Evolutionary conservation across 1,139 yeast species (phyloP).

Genomic region (Pichia sp.): DNA sequence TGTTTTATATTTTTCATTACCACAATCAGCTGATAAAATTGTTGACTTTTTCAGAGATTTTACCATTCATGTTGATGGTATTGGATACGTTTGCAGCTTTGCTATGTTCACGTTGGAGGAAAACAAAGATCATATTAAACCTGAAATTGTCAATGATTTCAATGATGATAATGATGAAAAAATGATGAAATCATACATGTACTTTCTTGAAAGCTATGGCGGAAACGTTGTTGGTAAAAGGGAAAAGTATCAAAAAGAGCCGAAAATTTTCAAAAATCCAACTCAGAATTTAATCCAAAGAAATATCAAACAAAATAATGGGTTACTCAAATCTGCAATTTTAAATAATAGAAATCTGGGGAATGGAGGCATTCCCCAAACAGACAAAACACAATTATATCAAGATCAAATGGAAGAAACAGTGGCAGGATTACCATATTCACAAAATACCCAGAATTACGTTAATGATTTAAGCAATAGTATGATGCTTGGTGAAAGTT

Average conservation of each 20-base stretch:
- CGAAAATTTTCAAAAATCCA: constrained; percentile 13
- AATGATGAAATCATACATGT: constrained; percentile 85
- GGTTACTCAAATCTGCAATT: constrained; percentile 20
- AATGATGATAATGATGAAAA: constrained; percentile 64
- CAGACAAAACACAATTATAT: constrained; percentile 1
- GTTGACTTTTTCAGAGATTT: constrained; percentile 88
- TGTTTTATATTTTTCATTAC: constrained; percentile 76
- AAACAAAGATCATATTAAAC: constrained; percentile 36
- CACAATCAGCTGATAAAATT: constrained; percentile 64
- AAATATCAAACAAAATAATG: constrained; percentile 10
- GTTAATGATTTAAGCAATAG: constrained; percentile 25
- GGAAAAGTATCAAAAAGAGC: not conserved
- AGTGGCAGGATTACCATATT: constrained; percentile 23
- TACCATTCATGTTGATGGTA: constrained; percentile 85
- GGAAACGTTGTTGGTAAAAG: too few species aligned
- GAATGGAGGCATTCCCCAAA: constrained; percentile 10
- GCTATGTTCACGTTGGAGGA: constrained; percentile 84
- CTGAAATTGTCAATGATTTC: constrained; percentile 44
- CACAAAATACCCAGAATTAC: constrained; percentile 20
- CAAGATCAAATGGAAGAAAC: constrained; percentile 28
- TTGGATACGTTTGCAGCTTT: constrained; percentile 90
- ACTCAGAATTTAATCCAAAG: constrained; percentile 3
- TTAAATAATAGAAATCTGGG: constrained; percentile 18
- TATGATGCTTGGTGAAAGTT: constrained; percentile 29
- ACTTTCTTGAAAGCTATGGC: constrained; percentile 81